These are phyloP conservation scores for Phellopilus nigrolimitatus DNA, from an alignment of 1,284 basidiomycete genomes.

Conservation along the genomic window DNA sequence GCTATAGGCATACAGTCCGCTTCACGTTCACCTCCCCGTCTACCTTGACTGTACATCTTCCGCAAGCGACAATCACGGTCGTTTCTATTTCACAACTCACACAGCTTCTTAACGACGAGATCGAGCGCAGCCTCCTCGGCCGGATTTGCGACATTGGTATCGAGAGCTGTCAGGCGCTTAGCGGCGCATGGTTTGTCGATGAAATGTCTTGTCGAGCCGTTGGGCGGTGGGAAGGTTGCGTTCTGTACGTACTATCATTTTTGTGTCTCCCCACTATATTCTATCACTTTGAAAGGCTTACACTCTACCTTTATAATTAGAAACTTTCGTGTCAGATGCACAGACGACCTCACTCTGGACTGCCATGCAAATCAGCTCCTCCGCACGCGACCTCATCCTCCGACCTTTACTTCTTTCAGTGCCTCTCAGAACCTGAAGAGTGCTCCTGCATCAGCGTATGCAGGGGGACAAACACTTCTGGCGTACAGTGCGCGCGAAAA, in stretches of 20 bases:
- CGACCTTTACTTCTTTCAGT: constrained; percentile 26
- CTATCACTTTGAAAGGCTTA: not conserved
- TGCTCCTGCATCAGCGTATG: constrained; percentile 17
- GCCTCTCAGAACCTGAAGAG: constrained; percentile 25
- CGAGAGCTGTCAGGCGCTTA: constrained; percentile 47
- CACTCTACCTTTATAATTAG: constrained; percentile 33
- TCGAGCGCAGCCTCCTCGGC: constrained; percentile 59
- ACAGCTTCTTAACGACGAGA: constrained; percentile 72
- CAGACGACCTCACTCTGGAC: constrained; percentile 43
- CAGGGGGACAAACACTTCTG: constrained; percentile 26
- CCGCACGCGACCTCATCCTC: constrained; percentile 32
- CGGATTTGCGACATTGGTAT: constrained; percentile 64
- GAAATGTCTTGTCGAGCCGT: constrained; percentile 55
- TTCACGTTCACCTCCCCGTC: constrained; percentile 72
- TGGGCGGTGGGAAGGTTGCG: constrained; percentile 75
- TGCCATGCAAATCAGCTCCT: constrained; percentile 54
- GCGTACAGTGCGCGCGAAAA: constrained; percentile 21
- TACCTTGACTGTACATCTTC: constrained; percentile 61
- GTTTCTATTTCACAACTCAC: constrained; percentile 67
- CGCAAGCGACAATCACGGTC: constrained; percentile 68
- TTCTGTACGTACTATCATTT: constrained; percentile 47
- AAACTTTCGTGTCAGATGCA: constrained; percentile 57
- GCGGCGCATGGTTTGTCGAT: constrained; percentile 75
- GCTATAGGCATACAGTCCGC: constrained; percentile 58
- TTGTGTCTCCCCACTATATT: constrained; percentile 1